These are phyloP conservation scores for Dispira simplex DNA, from an alignment of 192 early-diverging fungal genomes.

Conservation along the genomic window DNA sequence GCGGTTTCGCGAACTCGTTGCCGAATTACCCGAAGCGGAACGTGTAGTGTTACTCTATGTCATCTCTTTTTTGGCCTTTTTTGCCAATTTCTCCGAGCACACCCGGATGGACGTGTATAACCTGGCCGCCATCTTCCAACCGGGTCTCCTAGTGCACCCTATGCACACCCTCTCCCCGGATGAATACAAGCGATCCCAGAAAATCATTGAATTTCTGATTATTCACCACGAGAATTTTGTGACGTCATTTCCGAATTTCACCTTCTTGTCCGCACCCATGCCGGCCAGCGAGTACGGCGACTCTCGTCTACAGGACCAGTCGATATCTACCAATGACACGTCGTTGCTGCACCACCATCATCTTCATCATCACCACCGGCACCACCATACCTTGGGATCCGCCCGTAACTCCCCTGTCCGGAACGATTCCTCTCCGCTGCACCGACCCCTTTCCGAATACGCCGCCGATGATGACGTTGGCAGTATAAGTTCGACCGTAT, in stretches of 20 bases:
- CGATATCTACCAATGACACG: too few relatives aligned
- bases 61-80: slow-evolving; percentile 38
- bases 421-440: too few relatives aligned
- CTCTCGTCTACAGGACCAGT: too few relatives aligned
- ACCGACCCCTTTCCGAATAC: slow-evolving; percentile 3
- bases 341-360: neutral
- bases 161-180: slow-evolving; percentile 49
- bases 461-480: neutral
- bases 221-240: slow-evolving; percentile 16
- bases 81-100: slow-evolving; percentile 22
- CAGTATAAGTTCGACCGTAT: neutral
- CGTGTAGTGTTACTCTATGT: slow-evolving; percentile 54
- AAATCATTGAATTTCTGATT: slow-evolving; percentile 62
- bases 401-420: too few relatives aligned
- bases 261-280: neutral
- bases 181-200: slow-evolving; percentile 58
- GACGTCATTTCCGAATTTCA: slow-evolving; percentile 2
- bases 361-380: neutral
- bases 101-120: slow-evolving; percentile 61
- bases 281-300: too few relatives aligned
- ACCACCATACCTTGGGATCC: neutral
- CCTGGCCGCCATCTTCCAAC: slow-evolving; percentile 58
- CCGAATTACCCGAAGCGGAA: slow-evolving; percentile 33
- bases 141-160: slow-evolving; percentile 58
- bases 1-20: slow-evolving; percentile 41